Evolutionary conservation across 2,329 filamentous ascomycete species (phyloP).

Genomic region (Fusarium sp.): DNA sequence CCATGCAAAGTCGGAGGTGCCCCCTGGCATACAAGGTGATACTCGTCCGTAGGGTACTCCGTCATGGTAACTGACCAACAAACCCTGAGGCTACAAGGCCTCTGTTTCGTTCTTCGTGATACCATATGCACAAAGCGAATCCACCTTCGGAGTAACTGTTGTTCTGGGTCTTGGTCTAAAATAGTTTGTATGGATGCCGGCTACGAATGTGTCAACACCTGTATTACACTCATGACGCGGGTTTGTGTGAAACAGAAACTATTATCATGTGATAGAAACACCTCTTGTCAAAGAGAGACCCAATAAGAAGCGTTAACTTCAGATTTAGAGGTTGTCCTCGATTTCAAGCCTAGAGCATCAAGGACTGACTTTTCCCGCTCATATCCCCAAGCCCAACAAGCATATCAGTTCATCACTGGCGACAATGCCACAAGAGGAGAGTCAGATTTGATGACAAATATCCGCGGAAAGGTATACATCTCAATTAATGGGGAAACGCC

Average conservation of each 20-base stretch:
- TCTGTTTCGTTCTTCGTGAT: slow-evolving; percentile 16
- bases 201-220: background rate
- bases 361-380: background rate
- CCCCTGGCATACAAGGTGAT: too few species aligned
- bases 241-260: background rate
- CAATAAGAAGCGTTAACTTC: background rate
- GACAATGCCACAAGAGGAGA: background rate
- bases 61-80: background rate
- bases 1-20: too few species aligned
- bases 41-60: too few species aligned
- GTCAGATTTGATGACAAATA: background rate
- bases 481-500: slow-evolving; percentile 64
- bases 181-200: slow-evolving; percentile 10
- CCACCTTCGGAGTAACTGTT: slow-evolving; percentile 15
- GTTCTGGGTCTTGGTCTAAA: background rate
- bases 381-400: background rate
- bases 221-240: background rate
- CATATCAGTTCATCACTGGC: background rate
- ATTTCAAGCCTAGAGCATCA: slow-evolving; percentile 2
- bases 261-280: background rate
- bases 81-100: slow-evolving; percentile 1
- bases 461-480: slow-evolving; percentile 48
- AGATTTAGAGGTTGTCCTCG: background rate
- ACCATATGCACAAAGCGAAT: slow-evolving; percentile 11
- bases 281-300: slow-evolving; percentile 7